phyloP scores from a whole-genome alignment of 345 rosid species.

The Linum trigynum region DNA sequence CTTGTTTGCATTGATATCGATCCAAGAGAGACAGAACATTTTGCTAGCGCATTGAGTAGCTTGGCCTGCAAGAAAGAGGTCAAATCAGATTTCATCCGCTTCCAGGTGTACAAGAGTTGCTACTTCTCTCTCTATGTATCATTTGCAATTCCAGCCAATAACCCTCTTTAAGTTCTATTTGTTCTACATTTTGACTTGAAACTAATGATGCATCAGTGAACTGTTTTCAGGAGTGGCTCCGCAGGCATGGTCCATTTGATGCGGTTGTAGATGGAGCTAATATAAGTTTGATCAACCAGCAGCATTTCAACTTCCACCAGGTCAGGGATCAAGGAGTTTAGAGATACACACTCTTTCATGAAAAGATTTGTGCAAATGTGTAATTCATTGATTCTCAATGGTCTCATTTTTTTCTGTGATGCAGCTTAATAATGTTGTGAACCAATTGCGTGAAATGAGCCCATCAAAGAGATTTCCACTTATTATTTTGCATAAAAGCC shows the following conservation, averaged over 20 bases:
- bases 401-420: slow-evolving; percentile 9
- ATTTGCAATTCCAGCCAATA: background rate
- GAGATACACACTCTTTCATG: background rate
- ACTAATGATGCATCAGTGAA: slow-evolving; percentile 13
- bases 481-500: slow-evolving; percentile 65
- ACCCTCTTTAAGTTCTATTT: background rate
- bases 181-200: background rate
- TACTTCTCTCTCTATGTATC: background rate
- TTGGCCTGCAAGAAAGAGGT: slow-evolving; percentile 62
- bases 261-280: slow-evolving; percentile 90
- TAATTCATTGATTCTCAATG: slow-evolving; percentile 3
- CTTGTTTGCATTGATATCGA: slow-evolving; percentile 92
- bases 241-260: slow-evolving; percentile 85
- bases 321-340: slow-evolving; percentile 20
- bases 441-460: slow-evolving; percentile 42
- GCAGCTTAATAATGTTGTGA: slow-evolving; percentile 59
- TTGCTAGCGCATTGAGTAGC: slow-evolving; percentile 53
- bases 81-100: slow-evolving; percentile 42
- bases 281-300: slow-evolving; percentile 48
- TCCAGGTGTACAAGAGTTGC: slow-evolving; percentile 38
- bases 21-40: slow-evolving; percentile 66
- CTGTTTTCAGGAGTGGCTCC: slow-evolving; percentile 64
- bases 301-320: slow-evolving; percentile 53
- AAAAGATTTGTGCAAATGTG: background rate
- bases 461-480: slow-evolving; percentile 72